These are phyloP conservation scores for Sporisorium iseilematis-ciliati DNA, from an alignment of 1,284 basidiomycete genomes.

Conservation along the genomic window DNA sequence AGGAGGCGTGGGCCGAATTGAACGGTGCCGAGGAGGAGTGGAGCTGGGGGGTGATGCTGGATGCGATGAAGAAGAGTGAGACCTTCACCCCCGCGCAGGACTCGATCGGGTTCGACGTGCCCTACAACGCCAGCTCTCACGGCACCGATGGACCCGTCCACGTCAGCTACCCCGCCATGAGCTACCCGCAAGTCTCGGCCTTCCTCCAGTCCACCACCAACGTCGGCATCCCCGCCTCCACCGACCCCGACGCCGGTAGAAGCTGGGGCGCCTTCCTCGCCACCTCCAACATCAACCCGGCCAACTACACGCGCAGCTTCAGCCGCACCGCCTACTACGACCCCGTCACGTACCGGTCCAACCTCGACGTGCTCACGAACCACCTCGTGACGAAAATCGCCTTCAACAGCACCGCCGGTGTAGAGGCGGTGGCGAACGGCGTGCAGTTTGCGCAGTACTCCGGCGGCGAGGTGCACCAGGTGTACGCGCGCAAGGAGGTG, in stretches of 20 bases:
- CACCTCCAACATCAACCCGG: conserved; percentile 77
- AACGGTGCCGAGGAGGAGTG: conserved; percentile 40
- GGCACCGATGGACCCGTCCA: conserved; percentile 73
- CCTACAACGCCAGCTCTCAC: conserved; percentile 70
- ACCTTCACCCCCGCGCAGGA: conserved; percentile 70
- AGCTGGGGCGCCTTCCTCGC: conserved; percentile 75
- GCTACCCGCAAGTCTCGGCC: conserved; percentile 48
- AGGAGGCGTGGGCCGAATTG: conserved; percentile 51
- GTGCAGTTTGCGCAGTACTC: conserved; percentile 71
- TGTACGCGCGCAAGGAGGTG: conserved; percentile 70
- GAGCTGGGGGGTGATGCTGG: conserved; percentile 54
- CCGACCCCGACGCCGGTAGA: conserved; percentile 74
- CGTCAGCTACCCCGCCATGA: conserved; percentile 50
- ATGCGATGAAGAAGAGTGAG: conserved; percentile 73
- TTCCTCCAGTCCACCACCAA: conserved; percentile 44
- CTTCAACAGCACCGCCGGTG: conserved; percentile 73
- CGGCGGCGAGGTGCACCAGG: conserved; percentile 34
- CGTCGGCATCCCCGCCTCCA: conserved; percentile 72
- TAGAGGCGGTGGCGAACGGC: conserved; percentile 72
- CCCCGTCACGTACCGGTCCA: conserved; percentile 74
- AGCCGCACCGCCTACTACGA: conserved; percentile 79
- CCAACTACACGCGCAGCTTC: conserved; percentile 78
- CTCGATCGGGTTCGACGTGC: conserved; percentile 33
- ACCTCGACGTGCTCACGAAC: conserved; percentile 76
- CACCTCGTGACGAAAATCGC: conserved; percentile 77